Percentiles rank a stretch among this genome's conserved stretches.
Evolutionary conservation across 129 eudicot species (phyloP).

Genomic region (Kitagawia praeruptora): DNA sequence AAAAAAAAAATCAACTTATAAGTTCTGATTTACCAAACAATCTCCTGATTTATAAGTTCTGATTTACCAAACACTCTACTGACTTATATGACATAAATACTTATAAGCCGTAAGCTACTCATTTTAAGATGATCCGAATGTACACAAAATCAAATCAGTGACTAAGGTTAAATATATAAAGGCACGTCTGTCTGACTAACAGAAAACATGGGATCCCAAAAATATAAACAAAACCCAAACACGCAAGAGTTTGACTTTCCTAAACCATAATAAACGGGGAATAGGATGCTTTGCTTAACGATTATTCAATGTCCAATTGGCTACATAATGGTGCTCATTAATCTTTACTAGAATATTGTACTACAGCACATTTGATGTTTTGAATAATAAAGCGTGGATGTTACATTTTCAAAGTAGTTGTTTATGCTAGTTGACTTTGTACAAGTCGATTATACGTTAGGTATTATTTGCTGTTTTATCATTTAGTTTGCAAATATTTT

Average conservation of each 20-base stretch:
- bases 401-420: background rate
- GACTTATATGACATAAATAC: too few species aligned
- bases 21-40: too few species aligned
- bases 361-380: background rate
- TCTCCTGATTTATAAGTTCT: too few species aligned
- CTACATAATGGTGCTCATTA: background rate
- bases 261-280: background rate
- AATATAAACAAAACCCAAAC: background rate
- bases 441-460: background rate
- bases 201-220: background rate
- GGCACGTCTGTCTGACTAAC: background rate
- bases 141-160: too few species aligned
- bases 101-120: too few species aligned
- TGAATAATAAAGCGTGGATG: conserved; percentile 1
- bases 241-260: background rate
- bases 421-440: background rate
- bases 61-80: too few species aligned
- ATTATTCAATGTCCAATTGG: background rate
- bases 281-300: background rate
- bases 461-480: background rate
- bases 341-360: background rate
- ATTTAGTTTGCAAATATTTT: background rate
- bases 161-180: background rate
- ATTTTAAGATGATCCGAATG: too few species aligned
- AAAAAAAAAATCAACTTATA: too few species aligned